Base-by-base conservation (phyloP, 306 rosid species). In the Hippophae tibetana region DNA sequence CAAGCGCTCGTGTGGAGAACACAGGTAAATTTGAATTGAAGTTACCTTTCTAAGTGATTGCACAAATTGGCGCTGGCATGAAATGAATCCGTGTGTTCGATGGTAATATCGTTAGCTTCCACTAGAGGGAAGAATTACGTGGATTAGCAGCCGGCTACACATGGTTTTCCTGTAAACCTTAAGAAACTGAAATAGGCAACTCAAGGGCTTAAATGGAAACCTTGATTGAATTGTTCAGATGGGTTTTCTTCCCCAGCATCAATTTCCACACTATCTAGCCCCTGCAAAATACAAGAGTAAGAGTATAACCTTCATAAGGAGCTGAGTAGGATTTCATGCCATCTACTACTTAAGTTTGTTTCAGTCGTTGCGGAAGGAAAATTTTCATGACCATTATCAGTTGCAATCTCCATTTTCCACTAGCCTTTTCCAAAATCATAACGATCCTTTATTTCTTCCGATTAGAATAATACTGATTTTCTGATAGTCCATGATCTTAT, bases 31-130 rank as follows among this genome's bases (percentile, higher is more conserved):
- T 52, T 61, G 27, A 44, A 64, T 72, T 55, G 26, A 63, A 61
- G 52, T 59, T 58, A 90, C 97, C 95, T 86, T 62, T 86, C 97
- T 60, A 69, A 77, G 68, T 26, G 77, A 71, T 86, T 56, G 65
- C 51, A 79, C 25, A 64, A 48, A 58, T 78, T 70, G 11, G 57
- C 73, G 70, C 66, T 62, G 44, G 72, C 74, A 58, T 71, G 82
- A 76, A 70, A 72, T 58, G 79, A 50, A 48, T 80, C 84, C 66
- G 70, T 82, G 64, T 56, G 76, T 56, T 87, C 84, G 25, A 61
- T 52, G 47, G 94, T 84, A 46, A 90, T 90, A 57, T 82, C 77
- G 56, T 90, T 95, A 6, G 65, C 74, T 6, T 76, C 84, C 60
- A 81, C 96, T 90, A 84, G 63, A 63, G 9, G 46, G 56, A 3